Conservation (phyloP, 192 early-diverging fungal species). For the Backusella australiensis region DNA sequence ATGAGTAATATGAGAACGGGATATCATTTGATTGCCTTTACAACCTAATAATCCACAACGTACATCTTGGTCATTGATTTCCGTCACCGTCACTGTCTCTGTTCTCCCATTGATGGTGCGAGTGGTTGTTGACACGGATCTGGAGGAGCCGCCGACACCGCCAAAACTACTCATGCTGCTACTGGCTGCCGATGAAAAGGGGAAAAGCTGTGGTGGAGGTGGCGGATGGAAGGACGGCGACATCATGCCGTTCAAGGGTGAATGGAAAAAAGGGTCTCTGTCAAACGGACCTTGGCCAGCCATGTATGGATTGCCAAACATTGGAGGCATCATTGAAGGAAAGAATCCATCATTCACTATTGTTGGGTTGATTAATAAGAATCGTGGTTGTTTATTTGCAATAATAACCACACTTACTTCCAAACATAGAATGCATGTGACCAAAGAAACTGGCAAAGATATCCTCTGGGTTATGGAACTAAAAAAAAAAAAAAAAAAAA, state of each 20-base stretch:
- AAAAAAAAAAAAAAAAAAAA: too few relatives aligned
- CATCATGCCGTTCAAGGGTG: neutral
- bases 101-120: conserved; percentile 13
- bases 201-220: neutral
- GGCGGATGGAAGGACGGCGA: neutral
- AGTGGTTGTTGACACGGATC: conserved; percentile 5
- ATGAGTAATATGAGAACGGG: too few relatives aligned
- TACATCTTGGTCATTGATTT: conserved; percentile 17
- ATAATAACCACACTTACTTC: neutral
- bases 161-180: neutral
- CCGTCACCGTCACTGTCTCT: conserved; percentile 16
- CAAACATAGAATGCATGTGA: conserved; percentile 13
- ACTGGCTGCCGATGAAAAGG: neutral
- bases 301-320: neutral
- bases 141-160: neutral
- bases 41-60: neutral
- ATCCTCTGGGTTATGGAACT: conserved; percentile 11
- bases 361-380: neutral
- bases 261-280: neutral
- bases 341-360: neutral
- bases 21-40: too few relatives aligned
- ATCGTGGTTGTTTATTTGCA: neutral
- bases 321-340: neutral
- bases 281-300: neutral
- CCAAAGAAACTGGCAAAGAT: conserved; percentile 6